Conservation (phyloP, 2,329 filamentous ascomycete species). For the Tetracladium maxilliforme region DNA sequence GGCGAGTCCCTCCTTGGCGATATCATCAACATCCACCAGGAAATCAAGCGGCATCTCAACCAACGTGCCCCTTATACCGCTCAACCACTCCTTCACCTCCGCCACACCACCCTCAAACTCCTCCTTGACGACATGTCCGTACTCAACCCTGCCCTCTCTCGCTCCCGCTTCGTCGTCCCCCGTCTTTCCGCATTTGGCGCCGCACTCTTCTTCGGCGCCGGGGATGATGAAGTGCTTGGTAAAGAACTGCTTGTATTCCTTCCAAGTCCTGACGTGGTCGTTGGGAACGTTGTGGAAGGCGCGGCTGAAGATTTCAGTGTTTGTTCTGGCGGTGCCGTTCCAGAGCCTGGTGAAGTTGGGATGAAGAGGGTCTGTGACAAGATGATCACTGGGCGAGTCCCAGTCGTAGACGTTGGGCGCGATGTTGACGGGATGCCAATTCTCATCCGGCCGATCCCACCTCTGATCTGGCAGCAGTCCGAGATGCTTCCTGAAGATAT, state of each 20-base stretch:
- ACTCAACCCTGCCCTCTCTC: slow-evolving; percentile 31
- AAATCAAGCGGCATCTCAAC: slow-evolving; percentile 91
- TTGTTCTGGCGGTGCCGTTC: slow-evolving; percentile 56
- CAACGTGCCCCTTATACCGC: slow-evolving; percentile 51
- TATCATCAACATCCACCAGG: slow-evolving; percentile 65
- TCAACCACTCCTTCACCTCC: slow-evolving; percentile 59
- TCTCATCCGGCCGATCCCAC: slow-evolving; percentile 51
- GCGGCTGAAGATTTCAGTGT: slow-evolving; percentile 68
- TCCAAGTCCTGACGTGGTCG: slow-evolving; percentile 54
- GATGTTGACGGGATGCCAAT: slow-evolving; percentile 61
- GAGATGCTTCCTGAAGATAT: slow-evolving; percentile 84
- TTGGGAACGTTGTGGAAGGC: slow-evolving; percentile 71
- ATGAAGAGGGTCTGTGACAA: slow-evolving; percentile 62
- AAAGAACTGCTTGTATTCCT: slow-evolving; percentile 61
- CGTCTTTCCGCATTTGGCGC: slow-evolving; percentile 23
- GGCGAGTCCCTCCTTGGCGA: slow-evolving; percentile 67
- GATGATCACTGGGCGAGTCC: slow-evolving; percentile 47
- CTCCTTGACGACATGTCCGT: slow-evolving; percentile 75
- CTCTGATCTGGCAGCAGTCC: slow-evolving; percentile 66
- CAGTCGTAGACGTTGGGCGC: slow-evolving; percentile 62
- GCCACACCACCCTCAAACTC: slow-evolving; percentile 59
- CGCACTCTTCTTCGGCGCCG: slow-evolving; percentile 22
- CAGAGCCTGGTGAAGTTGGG: slow-evolving; percentile 57
- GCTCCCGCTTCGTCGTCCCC: slow-evolving; percentile 22
- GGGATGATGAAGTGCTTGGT: slow-evolving; percentile 48